Evolutionary conservation across 768 basidiomycete genomes (phyloP), one percentile per base, ranked within the genome.

Genomic region (Lanmaoa rubissima): DNA sequence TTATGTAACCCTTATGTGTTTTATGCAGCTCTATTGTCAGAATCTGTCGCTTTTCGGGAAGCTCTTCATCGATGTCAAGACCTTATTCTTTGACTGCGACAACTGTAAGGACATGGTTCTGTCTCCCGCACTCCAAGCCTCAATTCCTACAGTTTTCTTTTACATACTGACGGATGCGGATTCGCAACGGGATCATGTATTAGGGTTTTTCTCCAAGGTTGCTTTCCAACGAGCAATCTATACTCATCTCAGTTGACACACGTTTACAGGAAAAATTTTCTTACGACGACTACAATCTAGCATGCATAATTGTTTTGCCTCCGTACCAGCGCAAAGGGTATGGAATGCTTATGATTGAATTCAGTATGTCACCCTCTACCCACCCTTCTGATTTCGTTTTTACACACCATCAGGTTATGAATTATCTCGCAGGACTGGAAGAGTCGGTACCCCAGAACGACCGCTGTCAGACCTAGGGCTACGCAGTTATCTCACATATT

Each of bases 41-140:
- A 96, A 96, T 66, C 76, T 99, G 32, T 90, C 94, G 17, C 79
- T 98, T 8, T 98, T 98, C 66, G 96, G 95, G 32, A 98, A 98
- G 73, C 78, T 98, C n/a, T 98, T 99, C 71, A 98, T 98, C 66
- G 97, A 98, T 65, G 89, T 95, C 60, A 99, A 99, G 74, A 96
- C 95, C 12, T 75, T 95, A 16, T 95, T 92, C 73, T 96, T 93
- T 66, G 92, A 95, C 65, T 86, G 84, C 57, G 90, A 92, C 62
- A 90, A 89, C 64, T 92, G 92, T 91, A 61, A 58, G 88, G 65
- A 3, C 13, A 19, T 28, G n/a, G 4, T 5, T 52, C 34, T 21
- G 31, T 55, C 24, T 48, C 12, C 12, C 14, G 9, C 41, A 19
- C 16, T 28, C 13, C 36, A 5, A 19, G 2, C 7, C 52, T 55